Evolutionary conservation across 768 basidiomycete genomes (phyloP).

Genomic region (Clitopilus hobsonii): DNA sequence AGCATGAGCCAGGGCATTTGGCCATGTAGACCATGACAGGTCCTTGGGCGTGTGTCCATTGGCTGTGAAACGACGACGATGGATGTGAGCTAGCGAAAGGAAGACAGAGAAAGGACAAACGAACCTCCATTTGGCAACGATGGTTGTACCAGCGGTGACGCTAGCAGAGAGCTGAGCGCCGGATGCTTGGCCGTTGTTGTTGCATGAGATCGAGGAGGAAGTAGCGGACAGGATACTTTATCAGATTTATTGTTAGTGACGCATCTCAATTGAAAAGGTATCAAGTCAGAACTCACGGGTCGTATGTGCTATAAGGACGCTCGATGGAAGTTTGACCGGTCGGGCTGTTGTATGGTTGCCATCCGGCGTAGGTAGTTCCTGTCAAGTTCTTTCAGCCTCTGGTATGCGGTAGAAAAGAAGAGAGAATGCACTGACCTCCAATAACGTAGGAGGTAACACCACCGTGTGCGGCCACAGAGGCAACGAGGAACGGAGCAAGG

Average conservation of each 20-base stretch:
- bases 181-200: constrained; percentile 29
- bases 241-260: neutral
- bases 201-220: constrained; percentile 24
- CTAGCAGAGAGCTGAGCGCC: constrained; percentile 27
- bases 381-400: neutral
- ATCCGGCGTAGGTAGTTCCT: constrained; percentile 27
- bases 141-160: constrained; percentile 24
- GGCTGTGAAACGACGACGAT: constrained; percentile 12
- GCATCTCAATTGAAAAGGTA: neutral
- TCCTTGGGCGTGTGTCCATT: constrained; percentile 29
- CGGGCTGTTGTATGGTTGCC: constrained; percentile 31
- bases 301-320: constrained; percentile 27
- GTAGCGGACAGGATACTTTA: constrained; percentile 20
- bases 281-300: constrained; percentile 21
- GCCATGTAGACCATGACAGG: constrained; percentile 36
- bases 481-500: constrained; percentile 22
- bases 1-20: constrained; percentile 26
- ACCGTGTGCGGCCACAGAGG: constrained; percentile 29
- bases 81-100: neutral
- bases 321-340: constrained; percentile 28
- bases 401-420: neutral
- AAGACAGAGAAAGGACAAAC: neutral
- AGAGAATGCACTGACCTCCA: constrained; percentile 16
- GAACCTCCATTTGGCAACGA: constrained; percentile 31
- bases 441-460: constrained; percentile 32